Evolutionary conservation across 2,329 filamentous ascomycete genomes (phyloP).

Genomic region (Colletotrichum sp.): DNA sequence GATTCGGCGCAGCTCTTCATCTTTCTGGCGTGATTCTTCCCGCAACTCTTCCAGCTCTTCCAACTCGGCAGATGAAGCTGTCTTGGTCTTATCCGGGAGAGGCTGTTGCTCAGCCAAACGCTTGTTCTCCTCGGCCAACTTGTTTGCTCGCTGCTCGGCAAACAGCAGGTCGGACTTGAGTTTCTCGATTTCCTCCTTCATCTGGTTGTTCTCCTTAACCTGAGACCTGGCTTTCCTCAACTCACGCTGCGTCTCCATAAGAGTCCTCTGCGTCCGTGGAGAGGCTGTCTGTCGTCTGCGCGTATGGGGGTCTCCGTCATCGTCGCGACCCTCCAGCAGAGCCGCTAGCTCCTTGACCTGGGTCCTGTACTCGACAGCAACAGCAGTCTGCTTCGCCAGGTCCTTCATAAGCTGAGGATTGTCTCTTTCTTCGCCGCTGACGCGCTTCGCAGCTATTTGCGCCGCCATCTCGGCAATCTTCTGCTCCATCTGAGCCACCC

Average conservation of each 20-base stretch:
- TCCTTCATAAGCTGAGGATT: slow-evolving; percentile 55
- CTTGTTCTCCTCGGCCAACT: slow-evolving; percentile 40
- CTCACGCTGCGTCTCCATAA: slow-evolving; percentile 59
- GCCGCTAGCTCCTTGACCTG: slow-evolving; percentile 64
- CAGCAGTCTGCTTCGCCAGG: slow-evolving; percentile 60
- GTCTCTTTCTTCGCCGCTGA: slow-evolving; percentile 44
- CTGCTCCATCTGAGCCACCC: slow-evolving; percentile 67
- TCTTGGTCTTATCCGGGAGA: neutral
- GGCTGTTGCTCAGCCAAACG: slow-evolving; percentile 25
- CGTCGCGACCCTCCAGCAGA: slow-evolving; percentile 47
- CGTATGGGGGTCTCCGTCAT: slow-evolving; percentile 33
- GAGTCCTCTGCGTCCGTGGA: slow-evolving; percentile 54
- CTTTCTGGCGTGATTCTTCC: slow-evolving; percentile 47
- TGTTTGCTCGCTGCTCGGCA: slow-evolving; percentile 48
- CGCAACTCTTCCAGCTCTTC: slow-evolving; percentile 34
- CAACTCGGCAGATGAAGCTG: slow-evolving; percentile 10
- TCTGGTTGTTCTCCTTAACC: slow-evolving; percentile 53
- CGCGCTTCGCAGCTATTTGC: slow-evolving; percentile 50
- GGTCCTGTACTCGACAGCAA: slow-evolving; percentile 62
- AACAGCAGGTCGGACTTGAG: slow-evolving; percentile 55
- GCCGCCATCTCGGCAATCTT: slow-evolving; percentile 64
- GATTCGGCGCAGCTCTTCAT: slow-evolving; percentile 53
- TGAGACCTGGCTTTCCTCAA: slow-evolving; percentile 59
- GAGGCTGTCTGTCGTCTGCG: slow-evolving; percentile 46
- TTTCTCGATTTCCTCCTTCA: slow-evolving; percentile 58